A percentile compares a stretch with the other conserved stretches of the same genome.
Conservation (phyloP, 257 asterid species). For the Cynanchum wilfordii region DNA sequence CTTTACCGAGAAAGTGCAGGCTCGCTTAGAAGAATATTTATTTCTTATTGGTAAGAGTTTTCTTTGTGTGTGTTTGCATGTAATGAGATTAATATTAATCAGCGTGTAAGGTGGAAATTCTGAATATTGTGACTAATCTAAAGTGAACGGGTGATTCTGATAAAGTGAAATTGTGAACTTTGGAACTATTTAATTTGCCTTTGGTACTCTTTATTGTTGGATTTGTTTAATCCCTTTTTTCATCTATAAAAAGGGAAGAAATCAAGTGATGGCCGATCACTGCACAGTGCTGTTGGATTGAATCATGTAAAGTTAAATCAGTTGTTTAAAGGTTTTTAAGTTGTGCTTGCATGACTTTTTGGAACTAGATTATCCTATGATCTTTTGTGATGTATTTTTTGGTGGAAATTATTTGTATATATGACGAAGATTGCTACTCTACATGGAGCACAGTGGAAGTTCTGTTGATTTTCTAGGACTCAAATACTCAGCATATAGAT, state of each 20-base stretch:
- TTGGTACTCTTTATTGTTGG: no score
- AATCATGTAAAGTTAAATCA: not conserved
- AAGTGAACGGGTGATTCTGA: not conserved
- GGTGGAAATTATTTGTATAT: not conserved
- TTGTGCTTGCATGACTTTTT: not conserved
- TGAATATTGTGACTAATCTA: not conserved
- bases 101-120: no score
- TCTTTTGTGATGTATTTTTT: not conserved
- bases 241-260: not conserved
- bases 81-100: not conserved
- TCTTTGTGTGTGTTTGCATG: constrained; percentile 1
- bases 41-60: not conserved
- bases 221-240: not conserved
- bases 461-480: no score
- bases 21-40: not conserved
- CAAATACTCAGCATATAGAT: not conserved
- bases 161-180: not conserved
- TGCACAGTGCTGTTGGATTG: not conserved
- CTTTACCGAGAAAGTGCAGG: no score
- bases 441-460: no score
- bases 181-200: no score
- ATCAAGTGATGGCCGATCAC: not conserved
- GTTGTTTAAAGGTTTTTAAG: not conserved
- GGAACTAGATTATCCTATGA: not conserved
- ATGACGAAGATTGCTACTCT: not conserved